phyloP scores from a whole-genome alignment of 23 red algal species.

The Gracilaria gracilis region DNA sequence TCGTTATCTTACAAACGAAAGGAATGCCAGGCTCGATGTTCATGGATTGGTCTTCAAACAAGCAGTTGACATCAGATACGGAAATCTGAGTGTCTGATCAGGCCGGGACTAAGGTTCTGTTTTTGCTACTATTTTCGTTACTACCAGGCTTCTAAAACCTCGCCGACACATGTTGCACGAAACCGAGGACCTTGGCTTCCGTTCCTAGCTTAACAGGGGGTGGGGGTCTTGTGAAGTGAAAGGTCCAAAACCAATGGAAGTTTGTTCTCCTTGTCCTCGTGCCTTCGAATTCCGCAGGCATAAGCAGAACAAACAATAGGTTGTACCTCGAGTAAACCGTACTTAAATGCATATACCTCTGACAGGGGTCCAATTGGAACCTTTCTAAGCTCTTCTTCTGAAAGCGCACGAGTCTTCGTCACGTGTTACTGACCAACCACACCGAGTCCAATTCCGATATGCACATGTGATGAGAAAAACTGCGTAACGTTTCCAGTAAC shows the following conservation, averaged over 20 bases:
- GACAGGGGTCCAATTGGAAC: constrained; percentile 16
- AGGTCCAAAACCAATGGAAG: constrained; percentile 51
- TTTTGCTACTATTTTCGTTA: background rate
- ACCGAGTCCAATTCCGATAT: constrained; percentile 22
- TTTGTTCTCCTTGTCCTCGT: constrained; percentile 5
- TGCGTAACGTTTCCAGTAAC: constrained; percentile 37
- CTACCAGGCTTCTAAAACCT: background rate
- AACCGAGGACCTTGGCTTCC: constrained; percentile 39
- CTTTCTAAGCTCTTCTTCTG: constrained; percentile 10
- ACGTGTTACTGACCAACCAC: constrained; percentile 65
- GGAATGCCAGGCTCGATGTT: constrained; percentile 24
- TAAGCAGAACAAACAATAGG: constrained; percentile 22
- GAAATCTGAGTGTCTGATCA: constrained; percentile 12
- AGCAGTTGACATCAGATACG: constrained; percentile 42
- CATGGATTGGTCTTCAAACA: background rate
- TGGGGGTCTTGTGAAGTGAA: background rate
- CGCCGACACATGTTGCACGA: constrained; percentile 41
- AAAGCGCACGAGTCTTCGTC: constrained; percentile 24
- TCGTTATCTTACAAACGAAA: constrained; percentile 43
- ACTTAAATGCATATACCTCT: background rate
- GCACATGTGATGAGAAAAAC: constrained; percentile 39
- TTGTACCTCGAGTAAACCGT: constrained; percentile 33
- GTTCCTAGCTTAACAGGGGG: background rate
- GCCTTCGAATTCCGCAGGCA: constrained; percentile 34
- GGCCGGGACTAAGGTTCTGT: background rate